A percentile compares a stretch with the other conserved stretches of the same genome.
Conservation (phyloP, 1,139 yeast genomes). For the Pichia terricola region DNA sequence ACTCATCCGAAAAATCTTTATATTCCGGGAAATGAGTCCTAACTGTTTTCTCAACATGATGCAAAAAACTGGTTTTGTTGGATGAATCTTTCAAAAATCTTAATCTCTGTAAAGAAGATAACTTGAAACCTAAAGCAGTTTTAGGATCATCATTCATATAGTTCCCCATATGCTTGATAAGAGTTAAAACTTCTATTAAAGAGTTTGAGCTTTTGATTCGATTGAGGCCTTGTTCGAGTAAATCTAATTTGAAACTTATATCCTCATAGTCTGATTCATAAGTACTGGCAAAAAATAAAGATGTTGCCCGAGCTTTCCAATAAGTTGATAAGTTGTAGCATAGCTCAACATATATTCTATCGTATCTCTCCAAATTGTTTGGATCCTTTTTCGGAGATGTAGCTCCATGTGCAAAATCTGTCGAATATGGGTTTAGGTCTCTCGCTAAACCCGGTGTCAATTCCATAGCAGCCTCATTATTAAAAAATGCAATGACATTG, state of each 20-base stretch:
- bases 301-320: conserved; percentile 83
- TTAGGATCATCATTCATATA: conserved; percentile 83
- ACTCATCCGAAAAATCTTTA: conserved; percentile 69
- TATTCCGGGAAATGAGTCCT: conserved; percentile 71
- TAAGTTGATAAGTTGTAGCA: conserved; percentile 71
- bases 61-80: conserved; percentile 73
- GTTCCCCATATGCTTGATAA: conserved; percentile 81
- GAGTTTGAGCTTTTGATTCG: conserved; percentile 54
- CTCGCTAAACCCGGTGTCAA: conserved; percentile 54
- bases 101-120: conserved; percentile 73
- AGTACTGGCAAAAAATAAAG: conserved; percentile 56
- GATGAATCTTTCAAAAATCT: conserved; percentile 79
- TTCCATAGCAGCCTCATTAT: conserved; percentile 59
- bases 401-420: conserved; percentile 25
- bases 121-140: conserved; percentile 75
- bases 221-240: conserved; percentile 59
- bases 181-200: conserved; percentile 57
- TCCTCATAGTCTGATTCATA: conserved; percentile 71
- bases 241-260: conserved; percentile 49
- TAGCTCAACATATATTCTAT: conserved; percentile 66
- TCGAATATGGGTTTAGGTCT: conserved; percentile 58
- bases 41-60: conserved; percentile 75
- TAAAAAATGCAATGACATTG: conserved; percentile 64
- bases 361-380: conserved; percentile 65
- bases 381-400: conserved; percentile 48